Evolutionary conservation across 768 basidiomycete genomes (phyloP), one percentile per base, ranked within the genome.

Genomic region (Boletus rubescentipes): DNA sequence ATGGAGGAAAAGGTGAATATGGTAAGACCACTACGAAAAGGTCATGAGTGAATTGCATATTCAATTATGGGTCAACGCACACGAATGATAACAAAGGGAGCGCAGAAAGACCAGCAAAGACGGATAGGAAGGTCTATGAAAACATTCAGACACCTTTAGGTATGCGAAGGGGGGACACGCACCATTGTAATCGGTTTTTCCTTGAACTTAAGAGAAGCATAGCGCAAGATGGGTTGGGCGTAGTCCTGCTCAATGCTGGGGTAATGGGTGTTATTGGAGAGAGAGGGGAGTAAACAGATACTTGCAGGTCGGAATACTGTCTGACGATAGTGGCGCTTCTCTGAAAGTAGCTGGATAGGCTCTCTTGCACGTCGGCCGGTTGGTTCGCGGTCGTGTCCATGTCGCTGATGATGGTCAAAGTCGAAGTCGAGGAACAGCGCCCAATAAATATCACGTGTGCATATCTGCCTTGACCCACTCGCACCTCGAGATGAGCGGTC

Each of bases 401-500:
- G 42, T 50, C 44, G 43, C 39, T 35, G 49, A 44, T 47, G 54
- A 15, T 58, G 44, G 53, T 53, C 23, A 29, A 34, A 15, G 46
- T 31, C 11, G 12, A 26, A 35, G 23, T 10, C 10, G 32, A 12
- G 8, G 37, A 38, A 3, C n/a, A 16, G 15, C 26, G 18, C 6
- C 14, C 9, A 49, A 42, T 54, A 31, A 10, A 39, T 46, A 46
- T 65, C 64, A 65, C 65, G 64, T 65, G 64, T n/a, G 5, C 7
- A 4, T 43, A 47, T 35, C 26, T 18, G 36, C 8, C 23, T 26
- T 38, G 41, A 39, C 18, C 26, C 26, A 26, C 6, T 26, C 26
- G n/a, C n/a, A n/a, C n/a, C 26, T 26, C 26, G 26, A 26, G 15
- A 85, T 84, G 83, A 81, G 78, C 65, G 75, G 73, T 65, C 77